Conservation (phyloP, 306 rosid species). For the Fagus crenata region DNA sequence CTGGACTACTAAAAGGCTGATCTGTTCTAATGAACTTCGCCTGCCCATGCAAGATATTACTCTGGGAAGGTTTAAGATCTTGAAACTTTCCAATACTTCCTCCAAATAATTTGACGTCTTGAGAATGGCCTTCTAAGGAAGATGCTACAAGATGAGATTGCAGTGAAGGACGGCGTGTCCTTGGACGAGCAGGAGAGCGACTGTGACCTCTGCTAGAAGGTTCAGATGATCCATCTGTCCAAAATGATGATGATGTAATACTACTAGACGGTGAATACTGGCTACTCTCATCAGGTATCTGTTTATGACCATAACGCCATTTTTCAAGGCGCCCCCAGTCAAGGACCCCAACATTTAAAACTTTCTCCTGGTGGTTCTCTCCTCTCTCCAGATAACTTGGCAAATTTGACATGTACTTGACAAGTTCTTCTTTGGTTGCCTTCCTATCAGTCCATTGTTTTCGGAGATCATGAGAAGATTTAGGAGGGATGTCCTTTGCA, state of each 20-base stretch:
- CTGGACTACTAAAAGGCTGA: constrained; percentile 36
- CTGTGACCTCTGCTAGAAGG: constrained; percentile 48
- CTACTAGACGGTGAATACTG: constrained; percentile 51
- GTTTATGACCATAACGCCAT: constrained; percentile 63
- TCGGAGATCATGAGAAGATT: constrained; percentile 37
- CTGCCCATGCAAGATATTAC: constrained; percentile 26
- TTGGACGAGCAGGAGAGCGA: constrained; percentile 56
- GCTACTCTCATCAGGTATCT: constrained; percentile 42
- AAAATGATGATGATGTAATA: constrained; percentile 51
- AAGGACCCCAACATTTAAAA: constrained; percentile 88
- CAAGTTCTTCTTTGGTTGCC: constrained; percentile 62
- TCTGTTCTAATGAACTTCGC: constrained; percentile 40
- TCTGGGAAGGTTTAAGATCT: constrained; percentile 31
- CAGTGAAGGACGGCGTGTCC: constrained; percentile 47
- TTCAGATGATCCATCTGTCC: constrained; percentile 53
- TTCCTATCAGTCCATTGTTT: constrained; percentile 42
- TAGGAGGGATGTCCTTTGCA: constrained; percentile 34
- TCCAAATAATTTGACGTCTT: constrained; percentile 38
- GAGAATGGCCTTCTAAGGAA: constrained; percentile 35
- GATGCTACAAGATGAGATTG: constrained; percentile 51
- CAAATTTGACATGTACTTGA: constrained; percentile 80
- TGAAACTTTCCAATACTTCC: constrained; percentile 38
- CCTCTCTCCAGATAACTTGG: constrained; percentile 87
- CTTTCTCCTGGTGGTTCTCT: constrained; percentile 58
- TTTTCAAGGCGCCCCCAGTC: constrained; percentile 83